Evolutionary conservation across 371 early-diverging fungal genomes (phyloP).

Genomic region (Syncephalastrum racemosum): DNA sequence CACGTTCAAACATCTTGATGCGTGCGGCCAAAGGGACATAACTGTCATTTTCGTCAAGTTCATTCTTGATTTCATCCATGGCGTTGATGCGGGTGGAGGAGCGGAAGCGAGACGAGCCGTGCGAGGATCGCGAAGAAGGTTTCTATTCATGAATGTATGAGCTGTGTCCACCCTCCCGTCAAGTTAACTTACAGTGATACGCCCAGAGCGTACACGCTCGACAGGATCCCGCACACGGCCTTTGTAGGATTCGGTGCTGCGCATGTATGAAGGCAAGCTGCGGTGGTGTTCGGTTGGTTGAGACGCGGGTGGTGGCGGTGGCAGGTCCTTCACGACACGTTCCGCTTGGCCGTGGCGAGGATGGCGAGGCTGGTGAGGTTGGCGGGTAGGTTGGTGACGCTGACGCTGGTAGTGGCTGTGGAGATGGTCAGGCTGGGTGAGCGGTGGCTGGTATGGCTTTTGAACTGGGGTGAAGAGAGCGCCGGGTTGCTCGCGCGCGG

Average conservation of each 20-base stretch:
- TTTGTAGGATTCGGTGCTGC: constrained; percentile 15
- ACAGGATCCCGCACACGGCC: constrained; percentile 6
- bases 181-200: too few species aligned
- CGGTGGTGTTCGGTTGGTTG: background rate
- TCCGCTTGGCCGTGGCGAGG: background rate
- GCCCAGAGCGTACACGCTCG: too few species aligned
- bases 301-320: background rate
- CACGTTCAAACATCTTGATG: constrained; percentile 21
- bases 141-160: too few species aligned
- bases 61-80: constrained; percentile 23
- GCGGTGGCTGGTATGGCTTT: too few species aligned
- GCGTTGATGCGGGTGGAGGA: constrained; percentile 27
- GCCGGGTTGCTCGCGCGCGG: too few species aligned
- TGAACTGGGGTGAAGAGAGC: too few species aligned
- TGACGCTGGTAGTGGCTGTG: too few species aligned
- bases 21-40: constrained; percentile 24
- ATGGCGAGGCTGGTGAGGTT: background rate
- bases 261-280: constrained; percentile 20
- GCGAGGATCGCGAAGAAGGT: too few species aligned
- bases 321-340: background rate
- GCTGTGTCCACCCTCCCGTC: too few species aligned
- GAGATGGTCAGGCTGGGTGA: too few species aligned
- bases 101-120: constrained; percentile 8
- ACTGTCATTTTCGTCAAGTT: constrained; percentile 20
- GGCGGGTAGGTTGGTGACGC: background rate